These are phyloP conservation scores for Starmerella scarabaei DNA, from an alignment of 805 yeast species.

Conservation along the genomic window DNA sequence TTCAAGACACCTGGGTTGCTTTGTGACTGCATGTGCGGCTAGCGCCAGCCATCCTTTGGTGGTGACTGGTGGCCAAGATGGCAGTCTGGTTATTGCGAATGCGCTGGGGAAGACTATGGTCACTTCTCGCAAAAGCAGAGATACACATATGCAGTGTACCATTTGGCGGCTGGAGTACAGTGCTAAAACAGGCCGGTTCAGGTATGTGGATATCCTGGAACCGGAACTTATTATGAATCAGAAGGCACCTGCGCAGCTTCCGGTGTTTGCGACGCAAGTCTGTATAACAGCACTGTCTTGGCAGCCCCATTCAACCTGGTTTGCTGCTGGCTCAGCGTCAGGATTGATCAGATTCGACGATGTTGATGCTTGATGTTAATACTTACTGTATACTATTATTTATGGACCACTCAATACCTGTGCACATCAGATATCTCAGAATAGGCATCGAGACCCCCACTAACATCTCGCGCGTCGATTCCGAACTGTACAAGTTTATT, in stretches of 20 bases:
- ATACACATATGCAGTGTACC: conserved; percentile 17
- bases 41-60: conserved; percentile 37
- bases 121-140: conserved; percentile 19
- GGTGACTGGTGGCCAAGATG: conserved; percentile 40
- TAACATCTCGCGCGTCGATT: conserved; percentile 48
- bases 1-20: conserved; percentile 32
- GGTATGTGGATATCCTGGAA: conserved; percentile 33
- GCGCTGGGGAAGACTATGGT: conserved; percentile 26
- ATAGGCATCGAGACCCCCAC: conserved; percentile 70
- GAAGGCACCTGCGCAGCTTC: conserved; percentile 22
- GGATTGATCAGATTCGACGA: conserved; percentile 37
- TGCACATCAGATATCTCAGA: too few relatives aligned
- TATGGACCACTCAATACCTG: conserved; percentile 50
- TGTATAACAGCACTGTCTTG: conserved; percentile 41
- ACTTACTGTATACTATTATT: conserved; percentile 33
- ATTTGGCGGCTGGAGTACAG: conserved; percentile 32
- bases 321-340: conserved; percentile 38
- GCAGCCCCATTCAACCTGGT: conserved; percentile 47
- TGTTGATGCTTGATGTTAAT: conserved; percentile 5
- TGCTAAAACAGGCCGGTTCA: conserved; percentile 29
- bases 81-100: conserved; percentile 33
- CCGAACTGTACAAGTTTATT: conserved; percentile 39
- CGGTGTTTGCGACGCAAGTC: conserved; percentile 37
- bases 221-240: conserved; percentile 23
- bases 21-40: conserved; percentile 29